Percentiles rank a stretch among this genome's conserved stretches.
phyloP scores from a whole-genome alignment of 1,284 basidiomycete species.

The Sphaerobolus stellatus region DNA sequence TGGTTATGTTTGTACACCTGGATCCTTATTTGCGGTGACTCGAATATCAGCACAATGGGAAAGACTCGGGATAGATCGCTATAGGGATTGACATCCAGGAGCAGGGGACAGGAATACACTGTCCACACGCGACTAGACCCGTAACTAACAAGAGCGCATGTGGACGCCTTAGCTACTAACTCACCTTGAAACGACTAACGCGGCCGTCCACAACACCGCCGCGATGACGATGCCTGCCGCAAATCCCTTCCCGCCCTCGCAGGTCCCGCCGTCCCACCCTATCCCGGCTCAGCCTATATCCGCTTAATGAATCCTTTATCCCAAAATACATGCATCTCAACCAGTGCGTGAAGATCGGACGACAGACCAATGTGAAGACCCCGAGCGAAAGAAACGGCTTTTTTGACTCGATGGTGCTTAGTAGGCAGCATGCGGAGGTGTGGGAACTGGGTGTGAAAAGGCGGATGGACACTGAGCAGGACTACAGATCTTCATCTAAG shows the following conservation, averaged over 20 bases:
- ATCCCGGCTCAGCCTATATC: slow-evolving; percentile 83
- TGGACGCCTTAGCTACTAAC: too few species aligned
- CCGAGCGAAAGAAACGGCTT: slow-evolving; percentile 95
- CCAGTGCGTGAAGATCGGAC: slow-evolving; percentile 90
- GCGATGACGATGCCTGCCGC: slow-evolving; percentile 35
- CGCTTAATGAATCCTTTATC: slow-evolving; percentile 93
- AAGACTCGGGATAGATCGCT: too few species aligned
- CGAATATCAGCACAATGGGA: too few species aligned
- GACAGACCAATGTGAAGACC: slow-evolving; percentile 95
- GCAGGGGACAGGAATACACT: too few species aligned
- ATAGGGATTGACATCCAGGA: too few species aligned
- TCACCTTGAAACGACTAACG: too few species aligned
- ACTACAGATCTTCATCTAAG: slow-evolving; percentile 92
- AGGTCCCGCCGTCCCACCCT: too few species aligned
- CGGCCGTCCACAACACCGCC: too few species aligned
- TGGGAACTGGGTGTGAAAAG: slow-evolving; percentile 92
- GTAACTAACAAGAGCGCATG: too few species aligned
- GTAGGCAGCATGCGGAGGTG: slow-evolving; percentile 95
- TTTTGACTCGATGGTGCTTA: slow-evolving; percentile 97
- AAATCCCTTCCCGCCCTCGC: slow-evolving; percentile 25
- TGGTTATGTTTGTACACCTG: too few species aligned
- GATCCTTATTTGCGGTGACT: too few species aligned
- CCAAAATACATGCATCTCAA: slow-evolving; percentile 93
- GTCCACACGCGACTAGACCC: too few species aligned
- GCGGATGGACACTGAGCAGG: slow-evolving; percentile 43